Percentiles rank a stretch among this genome's conserved stretches.
phyloP scores from a whole-genome alignment of 2,329 filamentous ascomycete genomes.

The Scytalidium lignicola region DNA sequence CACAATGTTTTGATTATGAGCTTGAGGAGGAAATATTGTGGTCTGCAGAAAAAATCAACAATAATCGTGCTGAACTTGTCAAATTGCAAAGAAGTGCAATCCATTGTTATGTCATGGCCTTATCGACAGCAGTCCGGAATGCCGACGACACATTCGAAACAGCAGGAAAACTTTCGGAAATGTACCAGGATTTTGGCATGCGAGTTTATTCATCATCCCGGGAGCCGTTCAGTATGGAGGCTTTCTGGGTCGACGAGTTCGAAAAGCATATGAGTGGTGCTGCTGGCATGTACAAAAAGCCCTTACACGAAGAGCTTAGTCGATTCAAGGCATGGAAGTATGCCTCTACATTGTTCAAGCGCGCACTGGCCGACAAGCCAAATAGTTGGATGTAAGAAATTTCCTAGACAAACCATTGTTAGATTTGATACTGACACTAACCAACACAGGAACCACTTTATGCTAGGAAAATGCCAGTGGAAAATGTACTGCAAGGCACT shows the following conservation, averaged over 20 bases:
- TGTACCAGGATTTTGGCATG: slow-evolving; percentile 64
- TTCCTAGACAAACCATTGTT: not conserved
- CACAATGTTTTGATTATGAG: slow-evolving; percentile 34
- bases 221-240: slow-evolving; percentile 62
- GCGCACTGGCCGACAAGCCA: slow-evolving; percentile 52
- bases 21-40: slow-evolving; percentile 35
- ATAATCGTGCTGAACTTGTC: slow-evolving; percentile 28
- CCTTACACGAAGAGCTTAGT: slow-evolving; percentile 52
- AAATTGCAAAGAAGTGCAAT: slow-evolving; percentile 30
- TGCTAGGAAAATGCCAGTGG: slow-evolving; percentile 67
- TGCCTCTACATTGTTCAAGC: slow-evolving; percentile 54
- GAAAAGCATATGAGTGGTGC: slow-evolving; percentile 54
- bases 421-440: slow-evolving; percentile 17
- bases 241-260: slow-evolving; percentile 57
- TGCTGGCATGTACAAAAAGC: slow-evolving; percentile 50
- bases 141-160: slow-evolving; percentile 50
- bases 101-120: slow-evolving; percentile 56
- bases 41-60: slow-evolving; percentile 36
- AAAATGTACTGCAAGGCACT: slow-evolving; percentile 57
- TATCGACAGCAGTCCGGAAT: slow-evolving; percentile 53
- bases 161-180: slow-evolving; percentile 52
- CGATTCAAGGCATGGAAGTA: slow-evolving; percentile 60
- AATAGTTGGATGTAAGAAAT: slow-evolving; percentile 56
- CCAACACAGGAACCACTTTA: slow-evolving; percentile 53
- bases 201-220: slow-evolving; percentile 65